Conservation (phyloP, 2,329 filamentous ascomycete species). For the Scedosporium minutisporum region DNA sequence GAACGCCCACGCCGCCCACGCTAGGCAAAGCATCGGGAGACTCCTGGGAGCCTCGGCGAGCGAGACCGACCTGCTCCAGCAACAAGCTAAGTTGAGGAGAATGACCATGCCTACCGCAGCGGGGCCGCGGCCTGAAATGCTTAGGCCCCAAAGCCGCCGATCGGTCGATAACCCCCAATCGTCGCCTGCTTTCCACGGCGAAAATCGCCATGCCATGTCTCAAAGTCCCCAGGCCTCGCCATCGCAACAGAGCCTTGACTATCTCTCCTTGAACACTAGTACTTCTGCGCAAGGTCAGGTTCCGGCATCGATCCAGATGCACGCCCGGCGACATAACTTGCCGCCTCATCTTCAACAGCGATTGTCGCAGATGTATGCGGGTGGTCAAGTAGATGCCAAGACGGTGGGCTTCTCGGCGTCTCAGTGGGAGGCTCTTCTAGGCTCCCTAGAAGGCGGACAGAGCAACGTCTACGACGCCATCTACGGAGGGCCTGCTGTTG, state of each 20-base stretch:
- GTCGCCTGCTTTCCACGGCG: slow-evolving; percentile 27
- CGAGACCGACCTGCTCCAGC: slow-evolving; percentile 42
- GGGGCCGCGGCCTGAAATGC: slow-evolving; percentile 24
- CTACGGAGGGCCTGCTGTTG: slow-evolving; percentile 55
- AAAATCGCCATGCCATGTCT: slow-evolving; percentile 38
- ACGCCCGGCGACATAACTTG: slow-evolving; percentile 6
- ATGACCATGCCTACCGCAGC: slow-evolving; percentile 40
- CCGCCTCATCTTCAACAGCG: slow-evolving; percentile 21
- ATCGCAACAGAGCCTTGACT: slow-evolving; percentile 43
- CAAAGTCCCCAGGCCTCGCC: slow-evolving; percentile 27
- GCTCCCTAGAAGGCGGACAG: slow-evolving; percentile 68
- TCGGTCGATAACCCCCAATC: slow-evolving; percentile 32
- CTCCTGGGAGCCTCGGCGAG: slow-evolving; percentile 34
- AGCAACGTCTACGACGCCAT: slow-evolving; percentile 80
- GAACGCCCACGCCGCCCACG: slow-evolving; percentile 26
- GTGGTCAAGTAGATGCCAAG: slow-evolving; percentile 18
- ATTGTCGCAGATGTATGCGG: slow-evolving; percentile 3
- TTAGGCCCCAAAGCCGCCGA: slow-evolving; percentile 31
- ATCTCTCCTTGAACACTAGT: slow-evolving; percentile 39
- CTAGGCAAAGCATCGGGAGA: slow-evolving; percentile 28
- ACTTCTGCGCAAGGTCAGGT: slow-evolving; percentile 7
- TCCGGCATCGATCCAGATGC: slow-evolving; percentile 10
- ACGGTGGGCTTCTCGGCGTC: slow-evolving; percentile 43
- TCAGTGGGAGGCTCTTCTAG: slow-evolving; percentile 77
- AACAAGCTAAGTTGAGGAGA: slow-evolving; percentile 48